Conservation (phyloP, 1,139 yeast genomes). For the Saccharomyces hybrid region DNA sequence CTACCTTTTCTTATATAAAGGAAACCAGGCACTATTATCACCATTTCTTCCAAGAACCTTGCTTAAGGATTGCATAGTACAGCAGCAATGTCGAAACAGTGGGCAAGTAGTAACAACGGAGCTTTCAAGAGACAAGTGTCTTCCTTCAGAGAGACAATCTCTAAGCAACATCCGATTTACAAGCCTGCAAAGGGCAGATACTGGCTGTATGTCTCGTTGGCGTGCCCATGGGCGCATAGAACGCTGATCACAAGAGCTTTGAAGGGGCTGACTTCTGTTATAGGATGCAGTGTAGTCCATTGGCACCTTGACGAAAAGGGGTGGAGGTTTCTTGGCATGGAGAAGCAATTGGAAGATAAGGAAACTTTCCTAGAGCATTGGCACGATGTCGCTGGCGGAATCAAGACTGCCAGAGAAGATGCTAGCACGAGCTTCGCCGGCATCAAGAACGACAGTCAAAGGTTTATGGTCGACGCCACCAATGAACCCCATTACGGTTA, state of each 20-base stretch:
- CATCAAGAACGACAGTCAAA: constrained; percentile 17
- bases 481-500: constrained; percentile 57
- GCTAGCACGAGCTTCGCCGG: constrained; percentile 12
- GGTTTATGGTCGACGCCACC: constrained; percentile 35
- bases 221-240: constrained; percentile 96
- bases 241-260: constrained; percentile 67
- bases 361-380: constrained; percentile 13
- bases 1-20: not conserved
- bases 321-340: constrained; percentile 61
- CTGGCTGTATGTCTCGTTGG: constrained; percentile 78
- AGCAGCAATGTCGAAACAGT: constrained; percentile 21
- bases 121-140: constrained; percentile 31
- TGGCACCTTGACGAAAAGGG: constrained; percentile 83
- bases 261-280: constrained; percentile 59
- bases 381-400: constrained; percentile 21
- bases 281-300: constrained; percentile 71
- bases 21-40: not conserved
- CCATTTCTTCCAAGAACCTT: not conserved
- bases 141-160: constrained; percentile 52
- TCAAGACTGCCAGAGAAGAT: constrained; percentile 13
- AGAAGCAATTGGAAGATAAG: constrained; percentile 45
- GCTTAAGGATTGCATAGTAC: not conserved
- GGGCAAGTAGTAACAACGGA: constrained; percentile 27
- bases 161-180: constrained; percentile 47
- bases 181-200: constrained; percentile 72